A percentile compares a stretch with the other conserved stretches of the same genome.
phyloP scores from a whole-genome alignment of 129 eudicot species.

The Artemisia annua region DNA sequence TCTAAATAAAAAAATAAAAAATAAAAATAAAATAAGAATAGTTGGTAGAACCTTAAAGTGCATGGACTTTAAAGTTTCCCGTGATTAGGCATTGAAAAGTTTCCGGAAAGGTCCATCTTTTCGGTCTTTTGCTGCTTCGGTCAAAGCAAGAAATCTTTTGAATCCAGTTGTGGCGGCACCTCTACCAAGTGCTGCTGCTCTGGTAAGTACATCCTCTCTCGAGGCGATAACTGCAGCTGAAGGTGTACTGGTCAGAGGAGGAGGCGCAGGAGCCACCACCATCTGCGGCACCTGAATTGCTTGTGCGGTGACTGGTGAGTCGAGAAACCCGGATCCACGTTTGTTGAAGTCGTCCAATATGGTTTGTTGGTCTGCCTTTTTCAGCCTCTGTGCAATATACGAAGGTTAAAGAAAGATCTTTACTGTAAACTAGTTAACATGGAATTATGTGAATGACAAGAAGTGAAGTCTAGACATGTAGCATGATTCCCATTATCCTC shows the following conservation, averaged over 20 bases:
- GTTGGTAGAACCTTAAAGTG: constrained; percentile 9
- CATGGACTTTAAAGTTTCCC: neutral
- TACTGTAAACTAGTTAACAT: neutral
- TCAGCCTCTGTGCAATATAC: constrained; percentile 58
- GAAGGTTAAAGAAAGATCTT: constrained; percentile 8
- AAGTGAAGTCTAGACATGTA: constrained; percentile 7
- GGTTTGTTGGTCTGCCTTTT: constrained; percentile 79
- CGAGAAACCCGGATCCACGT: constrained; percentile 62
- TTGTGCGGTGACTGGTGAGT: constrained; percentile 42
- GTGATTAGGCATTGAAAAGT: constrained; percentile 56
- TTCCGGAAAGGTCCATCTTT: constrained; percentile 89
- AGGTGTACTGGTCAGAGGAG: constrained; percentile 34
- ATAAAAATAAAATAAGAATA: neutral
- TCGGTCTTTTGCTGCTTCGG: constrained; percentile 88
- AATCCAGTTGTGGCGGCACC: constrained; percentile 95
- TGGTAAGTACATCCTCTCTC: constrained; percentile 81
- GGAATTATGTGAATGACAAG: neutral
- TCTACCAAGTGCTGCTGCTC: constrained; percentile 94
- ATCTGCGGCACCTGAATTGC: constrained; percentile 31
- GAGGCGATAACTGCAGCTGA: constrained; percentile 51
- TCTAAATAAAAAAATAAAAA: neutral
- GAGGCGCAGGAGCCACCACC: constrained; percentile 38
- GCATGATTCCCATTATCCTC: neutral
- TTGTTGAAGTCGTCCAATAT: constrained; percentile 86
- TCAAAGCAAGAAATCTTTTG: constrained; percentile 82